These are phyloP conservation scores for Rhizopogon sp. DNA, from an alignment of 768 basidiomycete species.

Conservation along the genomic window DNA sequence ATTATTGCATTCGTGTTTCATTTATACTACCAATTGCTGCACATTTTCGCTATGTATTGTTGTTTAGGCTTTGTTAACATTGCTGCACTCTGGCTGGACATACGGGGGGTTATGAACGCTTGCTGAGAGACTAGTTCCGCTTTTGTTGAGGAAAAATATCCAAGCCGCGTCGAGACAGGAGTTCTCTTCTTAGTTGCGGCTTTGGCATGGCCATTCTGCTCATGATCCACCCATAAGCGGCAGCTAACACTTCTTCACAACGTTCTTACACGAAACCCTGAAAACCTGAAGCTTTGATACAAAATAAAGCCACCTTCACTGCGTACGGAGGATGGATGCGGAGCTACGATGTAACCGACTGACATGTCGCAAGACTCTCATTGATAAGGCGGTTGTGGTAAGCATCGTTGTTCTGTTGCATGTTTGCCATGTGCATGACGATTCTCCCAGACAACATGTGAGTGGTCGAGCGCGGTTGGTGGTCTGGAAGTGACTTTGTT, in stretches of 20 bases:
- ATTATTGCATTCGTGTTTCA: conserved; percentile 25
- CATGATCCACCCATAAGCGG: too few relatives aligned
- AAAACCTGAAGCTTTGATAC: not conserved
- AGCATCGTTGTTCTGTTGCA: conserved; percentile 25
- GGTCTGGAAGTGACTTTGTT: not conserved
- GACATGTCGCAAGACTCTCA: conserved; percentile 60
- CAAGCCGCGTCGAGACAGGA: too few relatives aligned
- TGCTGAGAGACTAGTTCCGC: too few relatives aligned
- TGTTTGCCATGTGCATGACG: conserved; percentile 11
- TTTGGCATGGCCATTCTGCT: too few relatives aligned
- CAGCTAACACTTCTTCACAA: too few relatives aligned
- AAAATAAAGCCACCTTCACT: not conserved
- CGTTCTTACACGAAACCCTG: not conserved
- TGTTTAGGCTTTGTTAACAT: conserved; percentile 11
- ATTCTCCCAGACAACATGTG: conserved; percentile 49
- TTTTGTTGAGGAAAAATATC: too few relatives aligned
- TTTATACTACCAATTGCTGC: conserved; percentile 17
- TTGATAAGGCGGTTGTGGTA: conserved; percentile 84
- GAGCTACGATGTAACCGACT: conserved; percentile 79
- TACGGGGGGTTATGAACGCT: too few relatives aligned
- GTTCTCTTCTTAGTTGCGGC: too few relatives aligned
- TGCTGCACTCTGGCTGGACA: not conserved
- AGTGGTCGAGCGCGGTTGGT: conserved; percentile 12
- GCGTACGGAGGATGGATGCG: conserved; percentile 53
- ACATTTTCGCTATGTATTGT: conserved; percentile 24